Evolutionary conservation across 2,329 filamentous ascomycete species (phyloP), one percentile per base, ranked within the genome.

Genomic region (Neonectria faginata): DNA sequence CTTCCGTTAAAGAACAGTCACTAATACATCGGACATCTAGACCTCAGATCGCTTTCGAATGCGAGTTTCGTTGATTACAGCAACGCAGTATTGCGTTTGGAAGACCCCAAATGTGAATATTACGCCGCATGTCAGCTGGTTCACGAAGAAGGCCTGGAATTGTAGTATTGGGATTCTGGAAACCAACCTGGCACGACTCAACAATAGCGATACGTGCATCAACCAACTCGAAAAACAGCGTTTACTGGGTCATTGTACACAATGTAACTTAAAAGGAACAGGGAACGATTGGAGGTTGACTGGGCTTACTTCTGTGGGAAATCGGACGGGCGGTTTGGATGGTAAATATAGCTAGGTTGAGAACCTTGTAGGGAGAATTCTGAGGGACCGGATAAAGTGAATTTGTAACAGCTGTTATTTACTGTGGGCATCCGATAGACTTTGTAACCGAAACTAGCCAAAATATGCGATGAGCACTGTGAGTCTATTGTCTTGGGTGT

Each of bases 331-430:
- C 36, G 91, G 95, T 75, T 82, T 95, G 22, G 83, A 88, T 36
- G 88, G 89, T 48, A 89, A 93, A 69, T 91, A 94, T 74, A 81
- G 83, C 18, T 91, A 95, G 75, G 84, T 92, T 11, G 80, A 85
- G 60, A 83, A 87, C 42, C 79, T 90, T 45, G 79, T 93, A 54
- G 78, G 86, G 29, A 82, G 83, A 5, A 84, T 93, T 4, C 88
- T 89, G 0, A 76, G 72, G 12, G 82, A 89, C 71, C 84, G 87
- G 52, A 77, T 2, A 81, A 79, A 0, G 81, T 92, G 20, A 88
- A 93, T 67, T 75, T 93, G 5, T 87, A 91, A 67, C 80, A 81
- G 2, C 77, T 91, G 12, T 88, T 93, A 72, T 81, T 92, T 58
- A 91, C 89, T 0, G 85, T 91, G 66, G 89, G 92, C 70, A 85